Evolutionary conservation across 2,329 filamentous ascomycete species (phyloP).

Genomic region (Chaetomiaceae sp.): DNA sequence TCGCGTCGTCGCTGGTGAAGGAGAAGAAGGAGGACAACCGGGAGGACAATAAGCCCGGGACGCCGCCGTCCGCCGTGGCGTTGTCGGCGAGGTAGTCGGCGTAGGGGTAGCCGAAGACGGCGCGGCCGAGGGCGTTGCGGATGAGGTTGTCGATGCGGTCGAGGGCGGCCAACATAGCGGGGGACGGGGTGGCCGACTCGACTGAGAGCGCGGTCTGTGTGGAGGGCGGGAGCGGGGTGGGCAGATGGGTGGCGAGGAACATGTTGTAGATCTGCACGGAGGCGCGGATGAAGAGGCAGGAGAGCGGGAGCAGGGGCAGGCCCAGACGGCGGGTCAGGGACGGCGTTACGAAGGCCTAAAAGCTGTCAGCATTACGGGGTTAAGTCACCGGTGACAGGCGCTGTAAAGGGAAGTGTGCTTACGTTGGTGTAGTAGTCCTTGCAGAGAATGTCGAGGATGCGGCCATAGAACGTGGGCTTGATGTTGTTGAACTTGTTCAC

Average conservation of each 20-base stretch:
- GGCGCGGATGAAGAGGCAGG: constrained; percentile 90
- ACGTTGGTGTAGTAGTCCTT: constrained; percentile 98
- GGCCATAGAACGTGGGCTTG: constrained; percentile 79
- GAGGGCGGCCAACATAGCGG: constrained; percentile 69
- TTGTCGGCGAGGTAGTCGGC: constrained; percentile 17
- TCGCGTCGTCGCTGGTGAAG: constrained; percentile 65
- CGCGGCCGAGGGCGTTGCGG: constrained; percentile 68
- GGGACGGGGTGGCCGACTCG: constrained; percentile 56
- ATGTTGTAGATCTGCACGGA: constrained; percentile 96
- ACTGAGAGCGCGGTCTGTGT: constrained; percentile 59
- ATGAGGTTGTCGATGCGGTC: constrained; percentile 74
- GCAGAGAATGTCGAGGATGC: constrained; percentile 86
- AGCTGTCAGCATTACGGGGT: constrained; percentile 9
- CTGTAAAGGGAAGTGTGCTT: constrained; percentile 29
- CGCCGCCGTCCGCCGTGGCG: constrained; percentile 8
- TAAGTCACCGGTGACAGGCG: no score
- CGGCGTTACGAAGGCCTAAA: constrained; percentile 78
- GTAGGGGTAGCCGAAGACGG: constrained; percentile 57
- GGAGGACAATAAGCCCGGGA: constrained; percentile 32
- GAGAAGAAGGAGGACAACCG: constrained; percentile 35
- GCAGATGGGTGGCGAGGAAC: constrained; percentile 85
- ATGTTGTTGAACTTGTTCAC: constrained; percentile 99
- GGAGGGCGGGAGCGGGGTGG: constrained; percentile 61
- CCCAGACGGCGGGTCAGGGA: constrained; percentile 86
- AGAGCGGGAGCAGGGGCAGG: constrained; percentile 83